Evolutionary conservation across 148 eudicot species (phyloP), one percentile per base, ranked within the genome.

Genomic region (Cornus suecica): DNA sequence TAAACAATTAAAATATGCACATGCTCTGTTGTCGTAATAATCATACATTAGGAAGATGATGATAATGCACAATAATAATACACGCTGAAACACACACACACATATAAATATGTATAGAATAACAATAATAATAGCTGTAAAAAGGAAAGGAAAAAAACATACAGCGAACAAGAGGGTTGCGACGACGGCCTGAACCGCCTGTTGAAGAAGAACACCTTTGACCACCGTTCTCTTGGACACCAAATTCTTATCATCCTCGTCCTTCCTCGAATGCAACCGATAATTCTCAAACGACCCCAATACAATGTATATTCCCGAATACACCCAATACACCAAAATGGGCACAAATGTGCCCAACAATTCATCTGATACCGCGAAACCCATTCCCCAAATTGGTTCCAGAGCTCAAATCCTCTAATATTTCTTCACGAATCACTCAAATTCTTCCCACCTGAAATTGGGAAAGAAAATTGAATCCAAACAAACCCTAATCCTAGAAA

Each of bases 131-230:
- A 48, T 48, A 48, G 54, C 18, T 48, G 15, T 58, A 22, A 22
- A 22, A 52, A 52, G 13, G 4, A 10, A 58, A 4, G 15, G 15
- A 62, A 70, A 2, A 24, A 13, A n/a, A 78, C 94, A 27, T 78
- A 93, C 97, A 28, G 90, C 86, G 78, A 88, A 93, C 31, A 91
- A 78, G 27, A 88, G 62, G 41, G 85, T 83, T 34, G 97, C 95
- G 45, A 91, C 93, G 31, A 89, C 65, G 58, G 92, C 95, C 73
- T 93, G 97, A 77, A 93, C 85, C 5, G 76, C 62, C 69, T 93
- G 97, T 77, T 93, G 97, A 16, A 90, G 87, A 77, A 93, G 88
- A 80, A 92, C 97, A 23, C 97, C 97, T 82, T 83, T 92, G 74
- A 92, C 81, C 54, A 92, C 97, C 16, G 84, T 68, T 25, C 30